These are phyloP conservation scores for Colletotrichum phormii DNA, from an alignment of 2,329 filamentous ascomycete species.

Conservation along the genomic window DNA sequence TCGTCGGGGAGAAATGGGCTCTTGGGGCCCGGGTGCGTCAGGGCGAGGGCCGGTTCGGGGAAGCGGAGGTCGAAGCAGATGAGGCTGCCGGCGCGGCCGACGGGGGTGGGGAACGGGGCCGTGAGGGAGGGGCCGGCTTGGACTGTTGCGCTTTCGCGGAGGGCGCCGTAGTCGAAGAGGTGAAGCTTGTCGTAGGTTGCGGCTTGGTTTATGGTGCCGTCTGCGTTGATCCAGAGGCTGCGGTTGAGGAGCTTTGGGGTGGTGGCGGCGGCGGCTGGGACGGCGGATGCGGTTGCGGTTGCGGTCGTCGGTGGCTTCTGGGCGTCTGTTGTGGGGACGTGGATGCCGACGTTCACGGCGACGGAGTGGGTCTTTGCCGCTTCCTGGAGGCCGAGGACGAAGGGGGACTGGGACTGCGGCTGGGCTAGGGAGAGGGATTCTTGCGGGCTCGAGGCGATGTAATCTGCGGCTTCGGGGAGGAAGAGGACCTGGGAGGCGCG, in stretches of 20 bases:
- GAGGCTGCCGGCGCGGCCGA: conserved; percentile 81
- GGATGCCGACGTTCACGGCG: conserved; percentile 87
- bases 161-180: conserved; percentile 78
- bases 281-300: conserved; percentile 42
- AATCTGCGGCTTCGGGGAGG: conserved; percentile 92
- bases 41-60: conserved; percentile 77
- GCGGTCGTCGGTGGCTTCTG: not conserved
- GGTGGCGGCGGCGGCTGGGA: conserved; percentile 36
- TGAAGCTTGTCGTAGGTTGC: conserved; percentile 86
- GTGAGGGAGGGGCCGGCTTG: conserved; percentile 74
- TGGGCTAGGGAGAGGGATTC: conserved; percentile 79
- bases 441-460: conserved; percentile 77
- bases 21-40: conserved; percentile 59
- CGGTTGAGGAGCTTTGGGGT: conserved; percentile 61
- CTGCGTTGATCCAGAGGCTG: conserved; percentile 61
- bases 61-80: conserved; percentile 96
- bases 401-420: conserved; percentile 73
- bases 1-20: conserved; percentile 42
- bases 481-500: conserved; percentile 74
- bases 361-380: conserved; percentile 73
- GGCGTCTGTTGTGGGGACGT: conserved; percentile 70
- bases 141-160: conserved; percentile 68
- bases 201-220: conserved; percentile 54
- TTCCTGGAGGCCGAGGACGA: conserved; percentile 79
- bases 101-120: conserved; percentile 76